A percentile compares a stretch with the other conserved stretches of the same genome.
Evolutionary conservation across 2,329 filamentous ascomycete species (phyloP).

Genomic region (Fusarium piperis): DNA sequence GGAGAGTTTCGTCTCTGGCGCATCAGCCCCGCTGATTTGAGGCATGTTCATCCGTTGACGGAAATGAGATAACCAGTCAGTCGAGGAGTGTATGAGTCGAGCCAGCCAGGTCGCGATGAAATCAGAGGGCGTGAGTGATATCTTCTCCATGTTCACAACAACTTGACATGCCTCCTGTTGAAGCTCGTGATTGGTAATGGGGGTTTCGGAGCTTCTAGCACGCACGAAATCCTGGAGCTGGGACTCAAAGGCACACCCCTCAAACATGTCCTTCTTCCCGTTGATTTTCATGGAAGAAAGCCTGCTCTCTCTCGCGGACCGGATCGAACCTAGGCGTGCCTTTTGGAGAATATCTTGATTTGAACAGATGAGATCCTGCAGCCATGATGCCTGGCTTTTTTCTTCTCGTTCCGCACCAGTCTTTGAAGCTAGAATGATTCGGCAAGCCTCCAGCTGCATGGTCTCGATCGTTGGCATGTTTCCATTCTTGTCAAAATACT

Average conservation of each 20-base stretch:
- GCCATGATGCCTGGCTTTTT: constrained; percentile 32
- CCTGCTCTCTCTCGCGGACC: constrained; percentile 30
- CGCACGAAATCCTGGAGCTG: constrained; percentile 25
- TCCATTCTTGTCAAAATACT: constrained; percentile 33
- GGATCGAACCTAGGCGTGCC: constrained; percentile 39
- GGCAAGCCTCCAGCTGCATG: constrained; percentile 41
- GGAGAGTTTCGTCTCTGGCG: background rate
- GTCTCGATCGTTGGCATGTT: constrained; percentile 28
- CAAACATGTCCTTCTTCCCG: constrained; percentile 42
- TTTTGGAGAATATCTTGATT: constrained; percentile 8
- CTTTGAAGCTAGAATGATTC: constrained; percentile 43
- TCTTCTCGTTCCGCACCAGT: background rate
- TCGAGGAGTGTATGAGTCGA: constrained; percentile 4
- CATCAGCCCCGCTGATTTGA: accelerated
- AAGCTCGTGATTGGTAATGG: constrained; percentile 15
- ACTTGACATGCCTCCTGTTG: constrained; percentile 28
- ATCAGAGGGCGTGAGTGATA: constrained; percentile 12
- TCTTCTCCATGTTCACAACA: constrained; percentile 10
- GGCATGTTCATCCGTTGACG: background rate
- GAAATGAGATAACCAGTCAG: constrained; percentile 14
- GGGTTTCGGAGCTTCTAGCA: background rate
- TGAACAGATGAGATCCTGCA: constrained; percentile 39
- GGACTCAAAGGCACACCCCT: constrained; percentile 41
- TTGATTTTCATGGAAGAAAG: constrained; percentile 38
- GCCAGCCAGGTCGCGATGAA: constrained; percentile 23